phyloP scores from a whole-genome alignment of 1,139 yeast species.

The Arxiozyma telluris region DNA sequence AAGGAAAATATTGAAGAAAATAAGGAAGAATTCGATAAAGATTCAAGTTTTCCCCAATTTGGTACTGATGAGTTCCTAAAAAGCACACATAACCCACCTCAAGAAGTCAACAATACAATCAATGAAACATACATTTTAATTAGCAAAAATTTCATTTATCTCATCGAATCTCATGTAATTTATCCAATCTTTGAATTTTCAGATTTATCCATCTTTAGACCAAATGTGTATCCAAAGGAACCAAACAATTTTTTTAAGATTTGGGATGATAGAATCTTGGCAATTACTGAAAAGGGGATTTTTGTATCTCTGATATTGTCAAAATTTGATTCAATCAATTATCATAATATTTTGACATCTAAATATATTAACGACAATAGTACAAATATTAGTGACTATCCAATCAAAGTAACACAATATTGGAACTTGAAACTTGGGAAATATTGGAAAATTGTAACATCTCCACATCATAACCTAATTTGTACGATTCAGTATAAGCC shows the following conservation, averaged over 20 bases:
- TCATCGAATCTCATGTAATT: background rate
- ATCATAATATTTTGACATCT: background rate
- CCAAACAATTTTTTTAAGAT: background rate
- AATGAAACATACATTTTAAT: background rate
- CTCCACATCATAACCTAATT: background rate
- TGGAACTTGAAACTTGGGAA: background rate
- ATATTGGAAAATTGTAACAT: background rate
- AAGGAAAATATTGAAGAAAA: background rate
- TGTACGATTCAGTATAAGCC: background rate
- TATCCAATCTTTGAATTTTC: background rate
- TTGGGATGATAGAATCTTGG: conserved; percentile 1
- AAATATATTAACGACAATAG: too few relatives aligned
- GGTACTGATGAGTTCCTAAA: background rate
- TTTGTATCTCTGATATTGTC: background rate
- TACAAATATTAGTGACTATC: background rate
- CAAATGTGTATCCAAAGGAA: background rate
- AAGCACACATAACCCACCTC: background rate
- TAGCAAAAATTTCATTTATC: background rate
- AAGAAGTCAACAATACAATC: background rate
- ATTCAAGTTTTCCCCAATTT: background rate
- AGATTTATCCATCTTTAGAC: background rate
- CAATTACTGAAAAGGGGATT: background rate
- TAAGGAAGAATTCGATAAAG: background rate
- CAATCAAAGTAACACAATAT: background rate
- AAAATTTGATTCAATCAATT: background rate